Conservation (phyloP, 202 grass and related monocot genomes). For the Setaria italica region DNA sequence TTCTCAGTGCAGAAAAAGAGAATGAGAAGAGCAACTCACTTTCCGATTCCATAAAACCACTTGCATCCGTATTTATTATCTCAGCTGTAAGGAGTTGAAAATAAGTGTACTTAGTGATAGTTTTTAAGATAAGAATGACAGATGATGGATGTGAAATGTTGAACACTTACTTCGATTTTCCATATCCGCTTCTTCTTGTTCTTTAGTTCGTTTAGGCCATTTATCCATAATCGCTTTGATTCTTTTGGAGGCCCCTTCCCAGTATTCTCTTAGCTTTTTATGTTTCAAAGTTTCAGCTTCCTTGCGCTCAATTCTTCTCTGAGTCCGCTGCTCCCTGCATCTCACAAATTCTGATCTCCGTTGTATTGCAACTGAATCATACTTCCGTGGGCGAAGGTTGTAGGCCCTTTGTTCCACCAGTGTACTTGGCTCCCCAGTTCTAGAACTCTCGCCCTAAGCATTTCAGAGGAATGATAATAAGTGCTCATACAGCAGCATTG, state of each 20-base stretch:
- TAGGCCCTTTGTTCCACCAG: background rate
- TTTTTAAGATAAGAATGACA: background rate
- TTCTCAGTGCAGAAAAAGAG: background rate
- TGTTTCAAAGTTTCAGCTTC: background rate
- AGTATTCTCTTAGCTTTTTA: background rate
- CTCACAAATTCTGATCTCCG: background rate
- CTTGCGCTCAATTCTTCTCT: background rate
- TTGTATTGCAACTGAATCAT: background rate
- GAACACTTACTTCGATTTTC: background rate
- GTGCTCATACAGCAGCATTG: background rate
- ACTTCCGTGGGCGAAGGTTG: background rate
- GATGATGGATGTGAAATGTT: background rate
- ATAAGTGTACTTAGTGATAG: background rate
- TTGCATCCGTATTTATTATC: constrained; percentile 1
- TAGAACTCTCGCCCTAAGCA: background rate
- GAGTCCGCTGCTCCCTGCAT: background rate
- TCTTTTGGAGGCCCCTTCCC: background rate
- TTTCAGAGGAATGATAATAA: background rate
- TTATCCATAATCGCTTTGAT: background rate
- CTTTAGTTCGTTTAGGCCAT: background rate
- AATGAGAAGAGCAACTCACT: background rate
- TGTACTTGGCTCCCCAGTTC: background rate
- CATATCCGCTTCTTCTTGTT: background rate
- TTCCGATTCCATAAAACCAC: background rate
- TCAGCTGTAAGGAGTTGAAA: background rate